Percentiles rank a stretch among this genome's conserved stretches.
Evolutionary conservation across 192 early-diverging fungal species (phyloP).

Genomic region (Backusella australiensis): DNA sequence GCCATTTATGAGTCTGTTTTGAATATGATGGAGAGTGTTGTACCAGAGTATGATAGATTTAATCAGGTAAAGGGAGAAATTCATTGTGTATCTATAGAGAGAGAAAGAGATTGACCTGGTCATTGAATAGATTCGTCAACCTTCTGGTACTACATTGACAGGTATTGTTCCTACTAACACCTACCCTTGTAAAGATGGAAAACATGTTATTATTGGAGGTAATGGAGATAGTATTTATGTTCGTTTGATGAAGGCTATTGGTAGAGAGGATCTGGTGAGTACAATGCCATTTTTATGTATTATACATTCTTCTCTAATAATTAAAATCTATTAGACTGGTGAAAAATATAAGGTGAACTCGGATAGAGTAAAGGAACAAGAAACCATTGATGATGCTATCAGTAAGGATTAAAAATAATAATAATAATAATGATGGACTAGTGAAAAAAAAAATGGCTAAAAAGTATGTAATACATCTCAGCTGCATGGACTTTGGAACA

Average conservation of each 20-base stretch:
- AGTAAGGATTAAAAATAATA: constrained; percentile 20
- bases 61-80: constrained; percentile 29
- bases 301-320: neutral
- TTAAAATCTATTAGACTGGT: constrained; percentile 18
- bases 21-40: constrained; percentile 49
- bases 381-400: constrained; percentile 42
- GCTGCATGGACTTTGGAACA: constrained; percentile 36
- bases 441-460: neutral
- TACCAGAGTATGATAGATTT: constrained; percentile 50
- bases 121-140: constrained; percentile 38
- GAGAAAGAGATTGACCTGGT: neutral
- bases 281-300: neutral
- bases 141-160: constrained; percentile 50
- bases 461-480: neutral
- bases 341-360: constrained; percentile 43
- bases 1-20: constrained; percentile 49
- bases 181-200: constrained; percentile 43
- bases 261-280: constrained; percentile 41
- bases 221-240: constrained; percentile 52
- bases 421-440: neutral
- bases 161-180: constrained; percentile 51
- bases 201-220: constrained; percentile 51
- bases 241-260: constrained; percentile 40
- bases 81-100: neutral
- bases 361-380: constrained; percentile 40